These are phyloP conservation scores for Plectranthus barbatus DNA, from an alignment of 257 asterid genomes.

Conservation along the genomic window DNA sequence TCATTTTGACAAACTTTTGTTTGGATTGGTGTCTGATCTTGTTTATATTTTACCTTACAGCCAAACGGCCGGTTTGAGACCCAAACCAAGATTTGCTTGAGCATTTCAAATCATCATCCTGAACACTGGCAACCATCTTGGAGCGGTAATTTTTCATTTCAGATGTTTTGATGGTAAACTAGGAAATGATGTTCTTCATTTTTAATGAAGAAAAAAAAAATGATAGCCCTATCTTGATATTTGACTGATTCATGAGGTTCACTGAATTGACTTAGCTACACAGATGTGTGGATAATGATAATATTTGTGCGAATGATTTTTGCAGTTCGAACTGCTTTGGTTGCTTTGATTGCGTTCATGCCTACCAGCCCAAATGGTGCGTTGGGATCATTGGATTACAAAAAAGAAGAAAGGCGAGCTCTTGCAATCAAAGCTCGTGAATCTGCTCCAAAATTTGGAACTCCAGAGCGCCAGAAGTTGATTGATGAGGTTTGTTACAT, in stretches of 20 bases:
- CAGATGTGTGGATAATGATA: background rate
- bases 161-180: background rate
- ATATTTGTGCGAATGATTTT: background rate
- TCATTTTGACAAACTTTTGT: background rate
- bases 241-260: background rate
- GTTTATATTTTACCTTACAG: conserved; percentile 30
- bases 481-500: conserved; percentile 57
- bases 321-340: conserved; percentile 89
- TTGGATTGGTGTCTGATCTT: background rate
- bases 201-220: background rate
- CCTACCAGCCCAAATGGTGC: conserved; percentile 93
- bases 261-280: background rate
- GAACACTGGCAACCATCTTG: conserved; percentile 99
- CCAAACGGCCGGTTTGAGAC: conserved; percentile 95
- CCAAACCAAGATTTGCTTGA: conserved; percentile 93
- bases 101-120: conserved; percentile 96
- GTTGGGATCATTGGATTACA: conserved; percentile 71
- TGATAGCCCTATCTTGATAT: background rate
- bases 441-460: conserved; percentile 61
- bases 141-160: conserved; percentile 54
- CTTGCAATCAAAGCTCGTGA: conserved; percentile 78
- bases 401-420: conserved; percentile 69
- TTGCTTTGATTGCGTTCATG: conserved; percentile 88
- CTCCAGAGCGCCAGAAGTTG: conserved; percentile 70
- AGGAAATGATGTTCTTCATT: background rate